Evolutionary conservation across 2,329 filamentous ascomycete genomes (phyloP), one percentile per base, ranked within the genome.

Genomic region (Neopestalotiopsis clavispora): DNA sequence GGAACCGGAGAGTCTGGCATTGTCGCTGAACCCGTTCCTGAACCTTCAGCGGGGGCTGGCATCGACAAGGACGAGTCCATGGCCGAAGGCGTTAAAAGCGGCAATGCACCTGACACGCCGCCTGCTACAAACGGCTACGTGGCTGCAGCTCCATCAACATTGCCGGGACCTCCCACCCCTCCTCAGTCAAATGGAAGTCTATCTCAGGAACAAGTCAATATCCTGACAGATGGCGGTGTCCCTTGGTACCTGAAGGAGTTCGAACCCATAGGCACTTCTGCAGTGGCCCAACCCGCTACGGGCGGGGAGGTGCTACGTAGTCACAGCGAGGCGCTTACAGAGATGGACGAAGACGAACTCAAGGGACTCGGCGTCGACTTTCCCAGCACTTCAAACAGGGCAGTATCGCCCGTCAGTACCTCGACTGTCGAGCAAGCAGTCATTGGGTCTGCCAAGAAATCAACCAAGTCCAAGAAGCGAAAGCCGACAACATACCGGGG

Each of bases 301-400:
- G 93, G 91, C 1, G 87, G 91, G 42, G 92, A 95, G 67, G 89
- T 92, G 0, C 81, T 85, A 45, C 83, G 87, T 34, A 84, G 83
- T 74, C 90, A 95, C 80, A 97, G 93, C 75, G 95, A 97, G 79
- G 93, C 95, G 74, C 85, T 98, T 28, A 97, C 93, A 68, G 95
- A 98, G 77, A 90, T 98, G 78, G 95, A 97, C 74, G 95, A 98
- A 72, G 94, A 97, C 65, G 94, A 95, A 80, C 84, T 97, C 69
- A 91, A 93, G 75, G 93, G 92, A 42, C 83, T 94, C 42, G 85
- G 83, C 42, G 83, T 84, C 63, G 86, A 88, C 71, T 82, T 89
- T 38, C 85, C 86, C 72, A 83, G 86, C 67, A 38, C 34, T 10
- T 78, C 80, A 69, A 84, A 80, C 30, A 83, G 84, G 66, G 82